Conservation (phyloP, 257 asterid species). For the Avicennia marina region DNA sequence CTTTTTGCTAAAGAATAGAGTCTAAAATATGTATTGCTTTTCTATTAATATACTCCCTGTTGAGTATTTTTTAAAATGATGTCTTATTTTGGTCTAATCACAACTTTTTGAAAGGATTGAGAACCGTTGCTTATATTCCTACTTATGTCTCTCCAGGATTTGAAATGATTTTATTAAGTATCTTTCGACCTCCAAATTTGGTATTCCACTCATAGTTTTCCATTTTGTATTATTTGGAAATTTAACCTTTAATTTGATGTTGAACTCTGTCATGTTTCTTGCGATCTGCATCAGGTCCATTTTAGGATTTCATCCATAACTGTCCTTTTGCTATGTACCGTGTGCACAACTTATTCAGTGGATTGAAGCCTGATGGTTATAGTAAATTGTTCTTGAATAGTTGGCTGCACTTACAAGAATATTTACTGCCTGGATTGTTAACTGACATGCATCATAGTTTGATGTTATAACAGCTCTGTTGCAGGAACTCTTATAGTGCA, state of each 20-base stretch:
- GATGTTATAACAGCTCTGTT: conserved; percentile 28
- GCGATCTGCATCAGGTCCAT: conserved; percentile 2
- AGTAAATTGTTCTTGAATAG: conserved; percentile 9
- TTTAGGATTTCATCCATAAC: conserved; percentile 5
- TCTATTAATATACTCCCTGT: conserved; percentile 26
- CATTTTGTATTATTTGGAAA: conserved; percentile 13
- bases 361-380: conserved; percentile 5
- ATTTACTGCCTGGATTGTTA: conserved; percentile 6
- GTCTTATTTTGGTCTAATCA: conserved; percentile 36
- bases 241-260: conserved; percentile 14
- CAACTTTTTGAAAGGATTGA: conserved; percentile 39
- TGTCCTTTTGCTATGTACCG: not conserved
- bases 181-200: conserved; percentile 20
- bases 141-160: conserved; percentile 22
- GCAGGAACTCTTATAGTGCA: conserved; percentile 41
- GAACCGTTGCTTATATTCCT: conserved; percentile 24
- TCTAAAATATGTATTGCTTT: conserved; percentile 54
- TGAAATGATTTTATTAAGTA: conserved; percentile 24
- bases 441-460: conserved; percentile 34
- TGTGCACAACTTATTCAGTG: not conserved
- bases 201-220: conserved; percentile 12
- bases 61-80: conserved; percentile 53
- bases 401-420: conserved; percentile 3
- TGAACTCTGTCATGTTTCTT: not conserved
- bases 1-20: conserved; percentile 40